Evolutionary conservation across 768 basidiomycete genomes (phyloP).

Genomic region (Mycena indigotica): DNA sequence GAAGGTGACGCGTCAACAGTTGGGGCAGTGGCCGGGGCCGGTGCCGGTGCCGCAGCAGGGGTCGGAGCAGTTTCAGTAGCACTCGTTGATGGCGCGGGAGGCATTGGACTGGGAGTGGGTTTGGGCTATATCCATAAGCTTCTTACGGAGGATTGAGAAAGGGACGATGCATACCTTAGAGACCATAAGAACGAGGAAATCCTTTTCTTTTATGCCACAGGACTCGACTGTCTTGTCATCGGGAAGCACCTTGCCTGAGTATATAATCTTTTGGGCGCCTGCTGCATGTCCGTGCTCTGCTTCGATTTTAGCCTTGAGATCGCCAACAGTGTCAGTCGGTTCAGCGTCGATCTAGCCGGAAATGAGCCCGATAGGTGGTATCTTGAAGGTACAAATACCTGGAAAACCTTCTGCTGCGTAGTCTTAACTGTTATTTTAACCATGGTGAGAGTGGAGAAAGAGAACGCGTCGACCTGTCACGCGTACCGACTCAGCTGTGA

Average conservation of each 20-base stretch:
- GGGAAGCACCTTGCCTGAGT: constrained; percentile 88
- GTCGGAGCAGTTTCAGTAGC: constrained; percentile 27
- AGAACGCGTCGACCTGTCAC: no score
- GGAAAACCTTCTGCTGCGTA: constrained; percentile 89
- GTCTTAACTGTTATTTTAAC: constrained; percentile 92
- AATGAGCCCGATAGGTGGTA: constrained; percentile 1
- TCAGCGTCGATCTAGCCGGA: constrained; percentile 73
- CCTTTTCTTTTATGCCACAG: constrained; percentile 95
- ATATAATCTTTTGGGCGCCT: constrained; percentile 89
- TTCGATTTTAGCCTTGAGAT: constrained; percentile 83
- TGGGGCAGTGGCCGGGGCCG: constrained; percentile 38
- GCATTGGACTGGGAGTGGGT: constrained; percentile 42
- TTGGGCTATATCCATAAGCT: constrained; percentile 49
- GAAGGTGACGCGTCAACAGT: constrained; percentile 34
- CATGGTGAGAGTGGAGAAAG: no score
- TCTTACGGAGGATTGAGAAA: not conserved
- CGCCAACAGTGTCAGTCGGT: constrained; percentile 68
- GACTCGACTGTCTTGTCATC: constrained; percentile 88
- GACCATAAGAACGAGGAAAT: constrained; percentile 99
- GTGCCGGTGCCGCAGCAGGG: constrained; percentile 24
- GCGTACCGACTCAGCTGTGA: no score
- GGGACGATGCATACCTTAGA: constrained; percentile 68
- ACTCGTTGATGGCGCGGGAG: constrained; percentile 30
- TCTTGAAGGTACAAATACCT: constrained; percentile 43
- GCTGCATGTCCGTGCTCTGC: constrained; percentile 73